Evolutionary conservation across 345 rosid species (phyloP), one percentile per base, ranked within the genome.

Genomic region (Crucihimalaya himalaica): DNA sequence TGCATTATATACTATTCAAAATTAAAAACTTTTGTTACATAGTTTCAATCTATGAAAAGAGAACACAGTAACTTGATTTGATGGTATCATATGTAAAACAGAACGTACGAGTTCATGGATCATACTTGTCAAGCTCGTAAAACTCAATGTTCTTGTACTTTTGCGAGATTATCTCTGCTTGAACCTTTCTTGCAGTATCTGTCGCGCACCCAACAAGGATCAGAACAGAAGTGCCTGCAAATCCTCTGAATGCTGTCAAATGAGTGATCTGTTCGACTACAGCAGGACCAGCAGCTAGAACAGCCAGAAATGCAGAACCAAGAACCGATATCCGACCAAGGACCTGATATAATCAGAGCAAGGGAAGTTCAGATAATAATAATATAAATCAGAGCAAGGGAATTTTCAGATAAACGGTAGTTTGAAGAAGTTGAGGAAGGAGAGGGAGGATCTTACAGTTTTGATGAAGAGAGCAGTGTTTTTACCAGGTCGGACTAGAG

Each of bases 151-250:
- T 87, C 87, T 92, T 90, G 83, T 94, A 89, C 83, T 94, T 94
- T 25, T 91, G 98, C 42, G 98, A 91, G 66, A 91, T 94, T 21
- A 94, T 86, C 85, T 94, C 97, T 5, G 97, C 98, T 79, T 91
- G 88, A 62, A 94, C 97, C 83, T 94, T 94, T 83, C 98, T 86
- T 52, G 98, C 98, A 11, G 97, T 91, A 68, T 93, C 97, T 0
- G 97, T 91, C 0, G 99, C 99, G 79, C 99, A 92, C n/a, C 99
- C 99, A 4, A 95, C 99, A 48, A 95, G 97, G 78, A 95, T 95
- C 51, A 95, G 97, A 66, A 95, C 93, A 12, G 99, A 95, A 37
- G 99, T 95, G 32, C 97, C 99, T 4, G 99, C 99, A 28, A 95
- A 95, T 80, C 99, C 99, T 52, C 97, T 84, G 77, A 95, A 95